Conservation (phyloP, 176 grass and related monocot genomes). For the Eleusine coracana region DNA sequence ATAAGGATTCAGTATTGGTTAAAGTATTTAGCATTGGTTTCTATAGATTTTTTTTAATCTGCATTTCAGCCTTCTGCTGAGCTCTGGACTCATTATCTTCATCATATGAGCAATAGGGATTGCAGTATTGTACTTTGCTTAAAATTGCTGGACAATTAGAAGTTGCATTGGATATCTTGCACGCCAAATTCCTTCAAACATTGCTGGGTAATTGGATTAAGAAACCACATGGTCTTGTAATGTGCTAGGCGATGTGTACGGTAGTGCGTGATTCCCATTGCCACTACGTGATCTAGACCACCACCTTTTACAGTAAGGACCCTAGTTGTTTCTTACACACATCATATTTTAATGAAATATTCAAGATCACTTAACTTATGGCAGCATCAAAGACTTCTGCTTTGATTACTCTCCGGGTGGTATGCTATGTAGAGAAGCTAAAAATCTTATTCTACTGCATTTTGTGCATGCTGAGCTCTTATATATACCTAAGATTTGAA, state of each 20-base stretch:
- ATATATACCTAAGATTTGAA: no score
- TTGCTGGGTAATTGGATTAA: constrained; percentile 20
- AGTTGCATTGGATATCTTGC: constrained; percentile 22
- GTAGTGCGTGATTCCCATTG: not conserved
- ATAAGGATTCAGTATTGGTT: not conserved
- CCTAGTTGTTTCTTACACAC: constrained; percentile 3
- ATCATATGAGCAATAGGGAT: constrained; percentile 17
- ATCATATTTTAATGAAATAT: not conserved
- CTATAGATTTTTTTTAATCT: not conserved
- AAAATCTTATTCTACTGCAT: no score
- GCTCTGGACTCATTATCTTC: not conserved
- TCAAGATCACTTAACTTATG: constrained; percentile 18
- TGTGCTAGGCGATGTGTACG: not conserved
- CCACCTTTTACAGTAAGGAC: not conserved
- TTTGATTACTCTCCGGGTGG: no score
- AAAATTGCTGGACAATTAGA: constrained; percentile 8
- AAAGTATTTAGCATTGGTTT: not conserved
- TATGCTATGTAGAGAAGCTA: no score
- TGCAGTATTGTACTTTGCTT: constrained; percentile 16
- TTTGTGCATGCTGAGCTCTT: no score
- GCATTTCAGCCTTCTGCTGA: not conserved
- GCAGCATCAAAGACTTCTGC: no score
- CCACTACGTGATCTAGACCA: not conserved
- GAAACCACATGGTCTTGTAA: not conserved
- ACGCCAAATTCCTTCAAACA: not conserved